Conservation (phyloP, 352 stramenopile species). For the Pythium grandisporangium region DNA sequence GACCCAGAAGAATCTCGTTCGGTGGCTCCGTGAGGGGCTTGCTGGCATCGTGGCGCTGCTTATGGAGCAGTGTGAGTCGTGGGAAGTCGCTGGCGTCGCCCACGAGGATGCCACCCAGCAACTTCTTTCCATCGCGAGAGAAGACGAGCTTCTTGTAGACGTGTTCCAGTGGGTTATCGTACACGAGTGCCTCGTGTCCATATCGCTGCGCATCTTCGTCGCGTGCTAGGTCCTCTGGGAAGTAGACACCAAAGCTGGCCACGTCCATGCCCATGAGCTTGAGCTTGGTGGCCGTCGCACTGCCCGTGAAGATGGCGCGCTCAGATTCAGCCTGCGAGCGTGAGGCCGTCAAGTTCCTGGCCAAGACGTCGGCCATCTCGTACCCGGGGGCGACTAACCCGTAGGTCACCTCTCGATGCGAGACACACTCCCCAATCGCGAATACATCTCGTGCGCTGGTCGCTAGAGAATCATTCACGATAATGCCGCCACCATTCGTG, state of each 20-base stretch:
- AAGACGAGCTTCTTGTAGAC: constrained; percentile 94
- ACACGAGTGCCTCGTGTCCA: constrained; percentile 66
- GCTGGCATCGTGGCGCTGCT: constrained; percentile 33
- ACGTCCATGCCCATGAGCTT: constrained; percentile 93
- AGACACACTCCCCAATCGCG: constrained; percentile 86
- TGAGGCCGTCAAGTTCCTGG: constrained; percentile 59
- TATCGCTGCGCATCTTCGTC: constrained; percentile 41
- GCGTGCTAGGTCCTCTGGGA: constrained; percentile 53
- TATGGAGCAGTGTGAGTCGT: constrained; percentile 53
- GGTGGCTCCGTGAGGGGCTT: constrained; percentile 40
- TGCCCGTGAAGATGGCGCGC: constrained; percentile 59
- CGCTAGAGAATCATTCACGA: constrained; percentile 83
- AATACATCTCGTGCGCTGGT: constrained; percentile 75
- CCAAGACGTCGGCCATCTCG: constrained; percentile 84
- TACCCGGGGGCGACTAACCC: constrained; percentile 90
- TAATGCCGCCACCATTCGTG: constrained; percentile 80
- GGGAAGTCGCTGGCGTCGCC: constrained; percentile 88
- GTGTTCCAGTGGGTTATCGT: constrained; percentile 84
- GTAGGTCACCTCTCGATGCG: constrained; percentile 89
- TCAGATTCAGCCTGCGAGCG: too few species aligned
- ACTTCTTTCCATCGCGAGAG: constrained; percentile 62
- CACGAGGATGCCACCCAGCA: constrained; percentile 86
- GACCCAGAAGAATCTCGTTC: constrained; percentile 49
- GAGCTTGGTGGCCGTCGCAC: constrained; percentile 91
- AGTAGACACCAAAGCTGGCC: constrained; percentile 84